phyloP scores from a whole-genome alignment of 192 early-diverging fungal species.

The Podila epigama region DNA sequence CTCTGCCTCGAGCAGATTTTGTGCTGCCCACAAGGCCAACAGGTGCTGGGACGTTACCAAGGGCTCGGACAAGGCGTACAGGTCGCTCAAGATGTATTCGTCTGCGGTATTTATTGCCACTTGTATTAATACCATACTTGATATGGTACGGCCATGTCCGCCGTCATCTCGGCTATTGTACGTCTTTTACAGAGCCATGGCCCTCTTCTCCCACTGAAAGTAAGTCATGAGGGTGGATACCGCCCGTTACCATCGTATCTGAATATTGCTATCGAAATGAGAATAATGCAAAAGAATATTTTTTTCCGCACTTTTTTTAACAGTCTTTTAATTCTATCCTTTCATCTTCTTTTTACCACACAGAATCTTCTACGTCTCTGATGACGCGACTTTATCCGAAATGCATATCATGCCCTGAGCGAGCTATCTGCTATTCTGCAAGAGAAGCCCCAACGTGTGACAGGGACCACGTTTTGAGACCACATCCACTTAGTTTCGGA shows the following conservation, averaged over 20 bases:
- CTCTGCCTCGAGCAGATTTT: neutral
- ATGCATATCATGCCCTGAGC: constrained; percentile 51
- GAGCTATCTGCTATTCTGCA: constrained; percentile 18
- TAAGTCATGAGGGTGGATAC: too few relatives aligned
- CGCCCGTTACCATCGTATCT: neutral
- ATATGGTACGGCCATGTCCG: constrained; percentile 42
- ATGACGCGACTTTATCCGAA: constrained; percentile 30
- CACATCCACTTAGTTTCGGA: constrained; percentile 32
- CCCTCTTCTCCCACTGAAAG: too few relatives aligned
- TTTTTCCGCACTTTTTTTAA: neutral
- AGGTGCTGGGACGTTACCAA: neutral
- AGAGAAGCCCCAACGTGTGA: constrained; percentile 15
- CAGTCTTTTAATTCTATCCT: neutral
- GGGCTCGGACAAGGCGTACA: too few relatives aligned
- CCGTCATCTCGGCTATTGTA: constrained; percentile 34
- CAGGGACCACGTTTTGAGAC: constrained; percentile 20
- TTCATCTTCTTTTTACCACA: neutral
- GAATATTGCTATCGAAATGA: neutral
- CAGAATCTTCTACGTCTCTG: too few relatives aligned
- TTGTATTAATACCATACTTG: constrained; percentile 11
- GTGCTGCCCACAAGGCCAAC: neutral
- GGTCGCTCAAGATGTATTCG: neutral
- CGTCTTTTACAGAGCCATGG: neutral
- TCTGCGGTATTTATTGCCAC: neutral
- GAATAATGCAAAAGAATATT: neutral